Percentiles rank a stretch among this genome's conserved stretches.
Conservation (phyloP, 1,284 basidiomycete genomes). For the Blastosporella zonata region DNA sequence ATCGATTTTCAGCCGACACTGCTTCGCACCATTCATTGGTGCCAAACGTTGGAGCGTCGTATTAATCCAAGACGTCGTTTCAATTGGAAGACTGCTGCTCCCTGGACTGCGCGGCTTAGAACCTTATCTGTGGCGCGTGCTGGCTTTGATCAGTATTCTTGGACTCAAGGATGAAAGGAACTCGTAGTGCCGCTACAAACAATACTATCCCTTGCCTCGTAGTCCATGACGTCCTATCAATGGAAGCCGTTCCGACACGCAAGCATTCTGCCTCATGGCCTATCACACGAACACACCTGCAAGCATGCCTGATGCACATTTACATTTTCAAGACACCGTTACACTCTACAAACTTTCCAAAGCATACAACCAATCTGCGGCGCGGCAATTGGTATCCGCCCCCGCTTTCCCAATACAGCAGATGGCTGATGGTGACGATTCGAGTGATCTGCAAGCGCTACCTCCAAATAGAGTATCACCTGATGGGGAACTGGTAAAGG, state of each 20-base stretch:
- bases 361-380: neutral
- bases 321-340: neutral
- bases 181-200: conserved; percentile 6
- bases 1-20: neutral
- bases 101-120: conserved; percentile 18
- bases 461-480: neutral
- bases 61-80: neutral
- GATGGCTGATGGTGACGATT: neutral
- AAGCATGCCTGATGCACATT: conserved; percentile 8
- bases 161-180: conserved; percentile 3
- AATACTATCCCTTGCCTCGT: conserved; percentile 2
- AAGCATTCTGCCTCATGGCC: conserved; percentile 7
- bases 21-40: conserved; percentile 1
- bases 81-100: conserved; percentile 5
- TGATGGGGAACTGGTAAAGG: neutral
- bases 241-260: neutral
- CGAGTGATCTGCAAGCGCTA: neutral
- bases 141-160: conserved; percentile 9
- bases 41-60: neutral
- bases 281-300: conserved; percentile 9
- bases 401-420: neutral
- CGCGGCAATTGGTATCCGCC: neutral
- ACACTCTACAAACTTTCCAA: neutral
- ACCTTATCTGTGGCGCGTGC: conserved; percentile 14
- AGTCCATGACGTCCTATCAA: conserved; percentile 5